Evolutionary conservation across 2,329 filamentous ascomycete genomes (phyloP), one percentile per base, ranked within the genome.

Genomic region (Penicillium palitans): DNA sequence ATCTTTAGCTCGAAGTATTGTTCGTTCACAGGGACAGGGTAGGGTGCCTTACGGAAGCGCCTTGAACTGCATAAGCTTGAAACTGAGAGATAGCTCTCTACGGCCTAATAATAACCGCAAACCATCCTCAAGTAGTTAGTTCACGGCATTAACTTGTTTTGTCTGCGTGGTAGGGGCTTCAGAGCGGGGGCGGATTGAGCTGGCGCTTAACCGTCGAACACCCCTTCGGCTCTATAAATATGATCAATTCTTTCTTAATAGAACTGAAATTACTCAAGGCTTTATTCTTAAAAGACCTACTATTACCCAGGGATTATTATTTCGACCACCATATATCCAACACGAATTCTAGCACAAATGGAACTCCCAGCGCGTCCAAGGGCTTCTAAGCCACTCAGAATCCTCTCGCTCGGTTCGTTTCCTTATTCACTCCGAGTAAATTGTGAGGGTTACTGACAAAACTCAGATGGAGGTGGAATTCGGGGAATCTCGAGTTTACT

Each of bases 401-500:
- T n/a, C n/a, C n/a, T n/a, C n/a, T n/a, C n/a, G n/a, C n/a, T n/a
- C n/a, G n/a, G n/a, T n/a, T n/a, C n/a, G n/a, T n/a, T n/a, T n/a
- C 0, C 6, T 24, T 41, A 12, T 29, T 29, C 9, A 2, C 3
- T 10, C 1, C 4, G 8, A 0, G 12, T 8, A 41, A 25, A 25
- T 25, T 24, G 21, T 3, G 21, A 24, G 1, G 2, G 12, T 15
- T 17, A 13, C 24, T 55, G 31, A 55, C n/a, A 12, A 6, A 1
- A 0, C 7, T 0, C 4, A 55, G 53, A 55, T 10, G 53, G 53
- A 3, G 53, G 53, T 13, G 45, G 45, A 0, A 12, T 29, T n/a
- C 53, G 53, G 10, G 45, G 45, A 2, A 49, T 50, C 19, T 50
- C 53, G 17, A 50, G 37, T 35, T 21, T 50, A 4, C 6, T 55